phyloP scores from a whole-genome alignment of 768 basidiomycete species.

The Clavaria fumosa region DNA sequence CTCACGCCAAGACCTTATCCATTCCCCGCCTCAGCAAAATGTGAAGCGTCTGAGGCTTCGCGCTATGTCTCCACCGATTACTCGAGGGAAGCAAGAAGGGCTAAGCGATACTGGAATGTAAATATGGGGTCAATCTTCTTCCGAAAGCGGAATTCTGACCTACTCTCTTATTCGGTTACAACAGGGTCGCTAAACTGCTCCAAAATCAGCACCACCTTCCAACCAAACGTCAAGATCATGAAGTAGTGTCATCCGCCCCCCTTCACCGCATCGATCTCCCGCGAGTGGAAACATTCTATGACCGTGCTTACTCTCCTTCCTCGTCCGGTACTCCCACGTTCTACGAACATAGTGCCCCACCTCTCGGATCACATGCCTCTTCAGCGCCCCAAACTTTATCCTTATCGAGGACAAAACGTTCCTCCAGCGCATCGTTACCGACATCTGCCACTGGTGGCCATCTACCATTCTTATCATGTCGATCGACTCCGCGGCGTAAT shows the following conservation, averaged over 20 bases:
- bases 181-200: conserved; percentile 78
- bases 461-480: conserved; percentile 14
- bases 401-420: conserved; percentile 17
- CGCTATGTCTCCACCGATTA: too few relatives aligned
- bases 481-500: conserved; percentile 30
- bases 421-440: conserved; percentile 26
- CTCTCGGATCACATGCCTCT: conserved; percentile 18
- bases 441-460: conserved; percentile 1
- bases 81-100: too few relatives aligned
- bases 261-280: conserved; percentile 15
- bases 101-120: conserved; percentile 70
- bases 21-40: too few relatives aligned
- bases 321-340: too few relatives aligned
- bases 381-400: conserved; percentile 16
- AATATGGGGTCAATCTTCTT: too few relatives aligned
- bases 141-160: too few relatives aligned
- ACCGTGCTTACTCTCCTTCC: too few relatives aligned
- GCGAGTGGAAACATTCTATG: too few relatives aligned
- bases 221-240: conserved; percentile 55
- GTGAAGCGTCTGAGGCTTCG: too few relatives aligned
- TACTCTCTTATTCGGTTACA: conserved; percentile 26
- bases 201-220: conserved; percentile 72
- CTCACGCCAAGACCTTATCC: too few relatives aligned
- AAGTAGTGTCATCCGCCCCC: conserved; percentile 20
- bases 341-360: conserved; percentile 25